Conservation (phyloP, 176 grass and related monocot genomes). For the Microstegium vimineum region DNA sequence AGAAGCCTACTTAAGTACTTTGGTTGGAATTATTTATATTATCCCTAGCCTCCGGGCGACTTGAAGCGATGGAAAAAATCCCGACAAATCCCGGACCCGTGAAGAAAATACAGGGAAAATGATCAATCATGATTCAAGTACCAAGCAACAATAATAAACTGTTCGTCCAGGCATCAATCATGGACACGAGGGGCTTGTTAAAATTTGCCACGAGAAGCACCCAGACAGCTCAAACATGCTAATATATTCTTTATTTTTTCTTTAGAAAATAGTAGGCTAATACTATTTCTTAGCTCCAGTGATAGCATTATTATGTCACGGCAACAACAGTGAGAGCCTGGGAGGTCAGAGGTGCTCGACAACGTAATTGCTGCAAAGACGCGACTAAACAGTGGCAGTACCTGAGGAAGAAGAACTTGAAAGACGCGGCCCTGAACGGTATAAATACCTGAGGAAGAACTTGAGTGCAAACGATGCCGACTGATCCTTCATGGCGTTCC, state of each 20-base stretch:
- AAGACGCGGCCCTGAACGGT: too few relatives aligned
- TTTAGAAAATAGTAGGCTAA: neutral
- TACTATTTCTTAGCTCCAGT: neutral
- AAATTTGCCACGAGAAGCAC: neutral
- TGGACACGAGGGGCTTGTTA: neutral
- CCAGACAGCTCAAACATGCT: neutral
- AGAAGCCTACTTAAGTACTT: too few relatives aligned
- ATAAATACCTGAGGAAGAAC: slow-evolving; percentile 44
- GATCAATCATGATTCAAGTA: neutral
- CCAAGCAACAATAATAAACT: neutral
- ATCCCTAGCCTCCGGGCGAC: neutral
- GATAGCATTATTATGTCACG: neutral
- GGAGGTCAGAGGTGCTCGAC: too few relatives aligned
- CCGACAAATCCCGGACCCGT: neutral
- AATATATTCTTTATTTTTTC: neutral
- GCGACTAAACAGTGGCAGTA: neutral
- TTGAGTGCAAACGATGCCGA: slow-evolving; percentile 37
- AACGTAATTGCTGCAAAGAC: neutral
- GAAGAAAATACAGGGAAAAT: neutral
- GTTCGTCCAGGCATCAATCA: neutral
- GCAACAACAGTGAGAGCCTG: too few relatives aligned
- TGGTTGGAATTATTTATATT: too few relatives aligned
- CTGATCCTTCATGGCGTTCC: slow-evolving; percentile 45
- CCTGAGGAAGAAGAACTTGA: too few relatives aligned
- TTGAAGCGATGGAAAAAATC: neutral